Conservation (phyloP, 108 stramenopile species). For the Nitzschia palea region DNA sequence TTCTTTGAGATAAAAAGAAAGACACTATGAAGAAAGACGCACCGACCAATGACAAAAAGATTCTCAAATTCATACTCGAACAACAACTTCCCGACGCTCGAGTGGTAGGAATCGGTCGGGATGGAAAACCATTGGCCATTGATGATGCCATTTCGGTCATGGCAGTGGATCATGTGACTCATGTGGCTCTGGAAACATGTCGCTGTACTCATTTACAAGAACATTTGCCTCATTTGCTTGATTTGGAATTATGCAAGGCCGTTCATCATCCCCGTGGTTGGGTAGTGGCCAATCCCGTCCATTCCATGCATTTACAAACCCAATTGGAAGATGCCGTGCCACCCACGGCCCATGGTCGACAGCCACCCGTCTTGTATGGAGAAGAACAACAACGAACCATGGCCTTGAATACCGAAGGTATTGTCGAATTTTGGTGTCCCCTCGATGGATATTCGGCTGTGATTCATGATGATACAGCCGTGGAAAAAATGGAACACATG, state of each 20-base stretch:
- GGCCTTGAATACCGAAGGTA: constrained; percentile 36
- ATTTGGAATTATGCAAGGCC: constrained; percentile 21
- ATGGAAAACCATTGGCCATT: background rate
- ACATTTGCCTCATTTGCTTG: constrained; percentile 29
- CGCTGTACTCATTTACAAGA: constrained; percentile 36
- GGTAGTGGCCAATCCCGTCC: constrained; percentile 39
- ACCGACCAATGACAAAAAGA: constrained; percentile 8
- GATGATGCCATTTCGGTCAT: constrained; percentile 4
- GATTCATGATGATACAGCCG: constrained; percentile 19
- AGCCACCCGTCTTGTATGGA: constrained; percentile 40
- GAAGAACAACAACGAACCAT: constrained; percentile 50
- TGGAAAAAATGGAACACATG: constrained; percentile 23
- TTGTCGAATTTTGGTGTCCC: constrained; percentile 43
- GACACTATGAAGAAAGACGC: constrained; percentile 15
- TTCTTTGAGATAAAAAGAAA: too few species aligned
- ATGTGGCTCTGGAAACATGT: constrained; percentile 30
- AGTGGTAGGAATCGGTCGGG: background rate
- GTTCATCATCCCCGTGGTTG: constrained; percentile 20
- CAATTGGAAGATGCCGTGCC: constrained; percentile 24
- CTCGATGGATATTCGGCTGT: constrained; percentile 20
- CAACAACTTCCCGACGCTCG: constrained; percentile 31
- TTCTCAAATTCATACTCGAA: constrained; percentile 30
- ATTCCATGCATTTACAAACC: constrained; percentile 34
- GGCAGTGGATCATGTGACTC: constrained; percentile 33
- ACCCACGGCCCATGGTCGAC: background rate